phyloP scores from a whole-genome alignment of 2,329 filamentous ascomycete genomes.

The Ophiostoma piceae region DNA sequence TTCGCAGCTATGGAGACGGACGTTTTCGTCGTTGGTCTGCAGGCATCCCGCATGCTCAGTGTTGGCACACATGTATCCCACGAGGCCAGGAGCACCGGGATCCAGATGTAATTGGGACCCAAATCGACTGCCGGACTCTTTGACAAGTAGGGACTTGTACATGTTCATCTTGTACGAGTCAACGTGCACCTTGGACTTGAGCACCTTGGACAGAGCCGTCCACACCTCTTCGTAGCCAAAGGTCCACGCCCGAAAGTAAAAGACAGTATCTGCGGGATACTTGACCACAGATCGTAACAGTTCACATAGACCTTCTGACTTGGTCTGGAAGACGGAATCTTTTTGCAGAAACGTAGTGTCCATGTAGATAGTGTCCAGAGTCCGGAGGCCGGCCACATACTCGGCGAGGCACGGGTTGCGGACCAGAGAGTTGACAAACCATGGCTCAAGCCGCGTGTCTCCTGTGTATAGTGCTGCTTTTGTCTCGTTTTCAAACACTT shows the following conservation, averaged over 20 bases:
- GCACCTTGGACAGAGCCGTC: conserved; percentile 61
- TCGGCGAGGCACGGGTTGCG: conserved; percentile 69
- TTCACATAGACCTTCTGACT: conserved; percentile 71
- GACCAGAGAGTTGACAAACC: conserved; percentile 72
- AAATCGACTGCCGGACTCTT: not conserved
- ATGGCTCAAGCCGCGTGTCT: conserved; percentile 78
- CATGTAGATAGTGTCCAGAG: conserved; percentile 76
- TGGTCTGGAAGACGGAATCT: conserved; percentile 48
- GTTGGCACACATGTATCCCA: conserved; percentile 72
- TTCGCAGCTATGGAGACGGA: conserved; percentile 81
- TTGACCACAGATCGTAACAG: conserved; percentile 61
- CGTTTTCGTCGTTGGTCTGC: conserved; percentile 41
- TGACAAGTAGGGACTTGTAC: conserved; percentile 51
- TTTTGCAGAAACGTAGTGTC: conserved; percentile 68
- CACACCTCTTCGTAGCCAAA: conserved; percentile 88
- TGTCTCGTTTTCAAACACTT: conserved; percentile 66
- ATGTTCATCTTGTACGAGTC: conserved; percentile 73
- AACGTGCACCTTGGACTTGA: conserved; percentile 60
- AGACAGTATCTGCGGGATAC: conserved; percentile 70
- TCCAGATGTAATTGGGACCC: conserved; percentile 40
- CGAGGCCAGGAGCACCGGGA: conserved; percentile 61
- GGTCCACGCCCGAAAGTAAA: conserved; percentile 85
- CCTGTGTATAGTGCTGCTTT: conserved; percentile 82
- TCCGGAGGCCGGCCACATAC: conserved; percentile 61
- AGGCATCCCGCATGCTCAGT: conserved; percentile 63